phyloP scores from a whole-genome alignment of 2,329 filamentous ascomycete genomes.

The Pyricularia sp. region DNA sequence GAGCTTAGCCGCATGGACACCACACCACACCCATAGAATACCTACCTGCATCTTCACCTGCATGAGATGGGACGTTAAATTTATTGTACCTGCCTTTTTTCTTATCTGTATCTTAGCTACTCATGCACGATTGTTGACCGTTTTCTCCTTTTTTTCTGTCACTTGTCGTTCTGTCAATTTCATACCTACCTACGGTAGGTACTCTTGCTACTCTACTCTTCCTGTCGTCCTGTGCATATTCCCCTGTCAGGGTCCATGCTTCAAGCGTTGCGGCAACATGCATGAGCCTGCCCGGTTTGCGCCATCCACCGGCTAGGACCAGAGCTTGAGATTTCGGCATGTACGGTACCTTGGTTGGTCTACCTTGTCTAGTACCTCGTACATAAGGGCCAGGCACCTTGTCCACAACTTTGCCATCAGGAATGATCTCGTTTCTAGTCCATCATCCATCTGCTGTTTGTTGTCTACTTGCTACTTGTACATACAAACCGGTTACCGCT shows the following conservation, averaged over 20 bases:
- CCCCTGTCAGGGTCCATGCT: neutral
- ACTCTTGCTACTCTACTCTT: neutral
- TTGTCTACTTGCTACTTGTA: neutral
- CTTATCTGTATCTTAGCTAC: too few relatives aligned
- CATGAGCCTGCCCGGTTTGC: neutral
- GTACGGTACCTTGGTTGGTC: neutral
- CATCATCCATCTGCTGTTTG: neutral
- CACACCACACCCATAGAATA: neutral
- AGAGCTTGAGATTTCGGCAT: neutral
- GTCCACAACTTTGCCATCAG: neutral
- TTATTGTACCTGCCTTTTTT: neutral
- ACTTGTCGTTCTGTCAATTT: neutral
- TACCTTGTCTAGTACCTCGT: neutral
- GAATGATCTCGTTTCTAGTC: too few relatives aligned
- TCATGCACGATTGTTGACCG: too few relatives aligned
- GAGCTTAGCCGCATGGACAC: neutral
- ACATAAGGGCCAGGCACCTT: neutral
- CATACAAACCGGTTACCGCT: neutral
- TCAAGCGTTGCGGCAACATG: neutral
- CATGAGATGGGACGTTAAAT: neutral
- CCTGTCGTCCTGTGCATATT: neutral
- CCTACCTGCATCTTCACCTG: too few relatives aligned
- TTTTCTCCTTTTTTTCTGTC: neutral
- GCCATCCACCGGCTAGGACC: neutral
- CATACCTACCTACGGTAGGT: neutral